These are phyloP conservation scores for Albophoma yamanashiensis DNA, from an alignment of 2,329 filamentous ascomycete species.

Conservation along the genomic window DNA sequence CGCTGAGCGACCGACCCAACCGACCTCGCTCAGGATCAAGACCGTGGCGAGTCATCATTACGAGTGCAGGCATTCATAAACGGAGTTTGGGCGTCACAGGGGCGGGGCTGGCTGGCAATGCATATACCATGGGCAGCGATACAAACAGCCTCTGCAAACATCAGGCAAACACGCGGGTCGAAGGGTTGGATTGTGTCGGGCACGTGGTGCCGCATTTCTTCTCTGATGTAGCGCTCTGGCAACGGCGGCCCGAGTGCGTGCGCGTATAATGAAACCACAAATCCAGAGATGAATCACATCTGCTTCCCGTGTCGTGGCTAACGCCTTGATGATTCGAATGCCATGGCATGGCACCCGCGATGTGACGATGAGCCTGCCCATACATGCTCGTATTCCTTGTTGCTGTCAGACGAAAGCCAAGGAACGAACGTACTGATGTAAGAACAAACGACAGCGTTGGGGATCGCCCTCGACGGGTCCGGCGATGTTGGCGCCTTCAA, in stretches of 20 bases:
- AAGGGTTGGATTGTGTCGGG: background rate
- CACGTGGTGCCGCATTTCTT: background rate
- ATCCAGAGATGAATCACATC: background rate
- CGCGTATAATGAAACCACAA: background rate
- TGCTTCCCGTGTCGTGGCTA: background rate
- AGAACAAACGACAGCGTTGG: too few relatives aligned
- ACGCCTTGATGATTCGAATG: background rate
- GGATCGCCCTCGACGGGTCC: too few relatives aligned
- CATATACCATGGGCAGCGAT: background rate
- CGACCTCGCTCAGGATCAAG: background rate
- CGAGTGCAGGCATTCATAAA: background rate
- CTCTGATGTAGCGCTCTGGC: background rate
- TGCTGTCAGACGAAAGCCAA: too few relatives aligned
- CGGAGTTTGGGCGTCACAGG: background rate
- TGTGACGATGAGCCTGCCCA: background rate
- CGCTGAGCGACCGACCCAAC: conserved; percentile 7
- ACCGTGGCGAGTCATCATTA: background rate
- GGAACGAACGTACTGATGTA: too few relatives aligned
- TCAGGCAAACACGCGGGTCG: background rate
- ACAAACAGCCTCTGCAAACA: background rate
- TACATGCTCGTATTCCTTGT: background rate
- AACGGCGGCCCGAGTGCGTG: background rate
- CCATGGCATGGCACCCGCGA: background rate
- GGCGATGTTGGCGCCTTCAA: too few relatives aligned
- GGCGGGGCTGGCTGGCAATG: background rate